phyloP scores from a whole-genome alignment of 345 rosid species.

The Clausena lansium region DNA sequence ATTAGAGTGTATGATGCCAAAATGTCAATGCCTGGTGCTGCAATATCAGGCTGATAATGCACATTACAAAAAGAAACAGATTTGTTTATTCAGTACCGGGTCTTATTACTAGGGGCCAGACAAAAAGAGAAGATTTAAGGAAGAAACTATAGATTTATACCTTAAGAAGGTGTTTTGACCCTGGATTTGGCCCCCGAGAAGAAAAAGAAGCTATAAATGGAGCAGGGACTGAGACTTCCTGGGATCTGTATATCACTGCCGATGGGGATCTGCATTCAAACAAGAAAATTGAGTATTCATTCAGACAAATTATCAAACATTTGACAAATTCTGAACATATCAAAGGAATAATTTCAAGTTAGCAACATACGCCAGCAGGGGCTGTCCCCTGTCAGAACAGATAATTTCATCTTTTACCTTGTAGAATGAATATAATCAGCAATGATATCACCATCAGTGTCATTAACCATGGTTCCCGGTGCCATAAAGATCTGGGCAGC shows the following conservation, averaged over 20 bases:
- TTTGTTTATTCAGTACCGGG: not conserved
- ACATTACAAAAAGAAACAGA: not conserved
- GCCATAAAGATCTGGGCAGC: conserved; percentile 76
- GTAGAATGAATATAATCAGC: conserved; percentile 60
- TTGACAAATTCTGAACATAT: not conserved
- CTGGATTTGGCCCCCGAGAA: conserved; percentile 89
- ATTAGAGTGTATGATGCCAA: conserved; percentile 81
- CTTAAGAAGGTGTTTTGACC: conserved; percentile 70
- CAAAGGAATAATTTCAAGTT: not conserved
- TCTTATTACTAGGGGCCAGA: not conserved
- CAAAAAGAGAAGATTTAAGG: not conserved
- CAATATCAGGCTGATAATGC: conserved; percentile 70
- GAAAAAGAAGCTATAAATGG: conserved; percentile 86
- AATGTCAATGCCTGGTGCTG: conserved; percentile 69
- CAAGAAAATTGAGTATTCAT: not conserved
- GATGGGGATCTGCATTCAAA: conserved; percentile 54
- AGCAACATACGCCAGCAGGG: not conserved
- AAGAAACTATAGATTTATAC: conserved; percentile 21
- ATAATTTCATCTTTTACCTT: conserved; percentile 32
- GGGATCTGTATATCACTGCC: conserved; percentile 57
- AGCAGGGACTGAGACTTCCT: conserved; percentile 56
- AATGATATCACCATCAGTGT: conserved; percentile 42
- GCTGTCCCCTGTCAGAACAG: not conserved
- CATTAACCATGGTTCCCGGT: conserved; percentile 67
- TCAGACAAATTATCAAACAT: not conserved